Conservation (phyloP, 1,284 basidiomycete genomes). For the Peniophora sp. region DNA sequence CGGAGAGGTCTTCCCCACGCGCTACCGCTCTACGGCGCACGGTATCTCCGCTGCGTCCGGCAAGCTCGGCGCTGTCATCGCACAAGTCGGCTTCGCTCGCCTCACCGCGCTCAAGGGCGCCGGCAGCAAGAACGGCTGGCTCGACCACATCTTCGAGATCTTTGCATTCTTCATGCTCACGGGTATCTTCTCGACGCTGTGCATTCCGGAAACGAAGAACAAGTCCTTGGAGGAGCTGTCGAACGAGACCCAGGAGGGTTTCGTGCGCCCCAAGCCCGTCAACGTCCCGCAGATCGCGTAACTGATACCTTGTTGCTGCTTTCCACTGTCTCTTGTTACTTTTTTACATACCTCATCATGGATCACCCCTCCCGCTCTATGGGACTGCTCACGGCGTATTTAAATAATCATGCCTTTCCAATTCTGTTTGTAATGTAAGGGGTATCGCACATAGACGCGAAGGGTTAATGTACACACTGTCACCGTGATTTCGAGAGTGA, state of each 20-base stretch:
- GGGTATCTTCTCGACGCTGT: constrained; percentile 68
- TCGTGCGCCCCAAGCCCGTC: constrained; percentile 26
- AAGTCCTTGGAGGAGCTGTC: constrained; percentile 65
- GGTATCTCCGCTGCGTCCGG: constrained; percentile 81
- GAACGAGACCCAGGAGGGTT: constrained; percentile 60
- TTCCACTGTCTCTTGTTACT: no score
- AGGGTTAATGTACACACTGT: no score
- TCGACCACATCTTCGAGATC: constrained; percentile 60
- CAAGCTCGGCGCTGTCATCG: constrained; percentile 79
- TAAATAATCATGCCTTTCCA: no score
- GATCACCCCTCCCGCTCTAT: no score
- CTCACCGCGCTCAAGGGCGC: constrained; percentile 64
- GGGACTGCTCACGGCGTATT: no score
- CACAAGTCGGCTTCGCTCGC: constrained; percentile 72
- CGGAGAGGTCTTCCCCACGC: constrained; percentile 82
- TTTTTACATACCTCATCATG: no score
- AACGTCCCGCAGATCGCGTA: no score
- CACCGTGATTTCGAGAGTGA: no score
- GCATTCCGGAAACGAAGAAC: constrained; percentile 72
- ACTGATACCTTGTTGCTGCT: no score
- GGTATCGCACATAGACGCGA: no score
- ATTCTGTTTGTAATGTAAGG: no score
- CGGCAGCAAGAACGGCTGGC: constrained; percentile 48
- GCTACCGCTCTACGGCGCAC: constrained; percentile 78
- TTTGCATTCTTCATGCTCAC: constrained; percentile 79